These are phyloP conservation scores for Beauveria asiatica DNA, from an alignment of 2,329 filamentous ascomycete genomes.

Conservation along the genomic window DNA sequence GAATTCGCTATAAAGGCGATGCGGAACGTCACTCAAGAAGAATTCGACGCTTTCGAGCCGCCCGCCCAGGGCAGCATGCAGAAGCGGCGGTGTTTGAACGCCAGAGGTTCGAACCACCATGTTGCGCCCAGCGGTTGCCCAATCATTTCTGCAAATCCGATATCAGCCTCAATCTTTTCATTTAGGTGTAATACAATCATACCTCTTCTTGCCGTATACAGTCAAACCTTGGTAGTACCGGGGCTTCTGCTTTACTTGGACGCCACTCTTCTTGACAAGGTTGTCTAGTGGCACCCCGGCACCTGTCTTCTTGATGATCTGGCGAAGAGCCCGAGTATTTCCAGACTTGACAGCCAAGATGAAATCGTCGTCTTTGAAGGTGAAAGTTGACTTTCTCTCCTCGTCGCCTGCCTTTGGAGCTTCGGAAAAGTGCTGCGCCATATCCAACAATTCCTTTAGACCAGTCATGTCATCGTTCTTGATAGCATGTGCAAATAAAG, in stretches of 20 bases:
- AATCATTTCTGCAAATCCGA: conserved; percentile 44
- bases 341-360: conserved; percentile 35
- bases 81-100: conserved; percentile 46
- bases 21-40: conserved; percentile 64
- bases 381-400: conserved; percentile 28
- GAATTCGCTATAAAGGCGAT: conserved; percentile 61
- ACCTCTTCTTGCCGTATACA: conserved; percentile 64
- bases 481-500: conserved; percentile 39
- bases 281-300: conserved; percentile 61
- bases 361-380: conserved; percentile 35
- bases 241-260: conserved; percentile 55
- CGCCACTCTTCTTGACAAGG: conserved; percentile 56
- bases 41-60: conserved; percentile 65
- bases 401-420: conserved; percentile 26
- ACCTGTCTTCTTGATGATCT: conserved; percentile 58
- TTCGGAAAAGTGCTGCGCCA: conserved; percentile 38
- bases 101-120: conserved; percentile 31
- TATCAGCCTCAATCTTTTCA: conserved; percentile 8
- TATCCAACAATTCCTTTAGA: conserved; percentile 50
- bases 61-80: conserved; percentile 47
- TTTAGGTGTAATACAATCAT: conserved; percentile 5
- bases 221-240: conserved; percentile 69
- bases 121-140: conserved; percentile 56
- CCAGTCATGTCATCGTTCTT: conserved; percentile 42
- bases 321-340: conserved; percentile 48